These are phyloP conservation scores for Didymella arachidicola DNA, from an alignment of 2,329 filamentous ascomycete genomes.

Conservation along the genomic window DNA sequence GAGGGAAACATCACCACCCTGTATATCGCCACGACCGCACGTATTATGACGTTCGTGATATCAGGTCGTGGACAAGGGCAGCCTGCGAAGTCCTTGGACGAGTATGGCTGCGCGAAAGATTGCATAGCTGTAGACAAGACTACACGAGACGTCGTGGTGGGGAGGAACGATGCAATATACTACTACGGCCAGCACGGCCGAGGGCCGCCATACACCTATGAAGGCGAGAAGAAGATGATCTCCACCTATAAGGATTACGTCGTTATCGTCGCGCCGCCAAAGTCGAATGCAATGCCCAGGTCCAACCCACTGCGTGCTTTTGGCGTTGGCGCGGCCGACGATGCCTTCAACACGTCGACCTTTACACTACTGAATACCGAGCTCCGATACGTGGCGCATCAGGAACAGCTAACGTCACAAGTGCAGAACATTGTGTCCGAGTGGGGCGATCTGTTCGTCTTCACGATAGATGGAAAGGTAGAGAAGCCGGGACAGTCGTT, in stretches of 20 bases:
- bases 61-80: constrained; percentile 89
- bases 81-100: constrained; percentile 86
- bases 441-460: constrained; percentile 91
- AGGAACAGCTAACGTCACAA: constrained; percentile 81
- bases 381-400: constrained; percentile 86
- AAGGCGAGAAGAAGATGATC: constrained; percentile 85
- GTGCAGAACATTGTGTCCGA: constrained; percentile 82
- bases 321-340: constrained; percentile 74
- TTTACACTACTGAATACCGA: constrained; percentile 94
- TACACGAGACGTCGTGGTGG: constrained; percentile 88
- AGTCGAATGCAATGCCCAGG: constrained; percentile 60
- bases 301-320: constrained; percentile 75
- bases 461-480: constrained; percentile 92
- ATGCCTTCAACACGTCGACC: constrained; percentile 83
- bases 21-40: constrained; percentile 89
- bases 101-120: constrained; percentile 87
- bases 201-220: constrained; percentile 88
- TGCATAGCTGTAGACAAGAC: constrained; percentile 89
- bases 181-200: constrained; percentile 87
- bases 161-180: constrained; percentile 93
- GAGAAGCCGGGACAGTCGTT: constrained; percentile 20
- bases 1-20: constrained; percentile 73
- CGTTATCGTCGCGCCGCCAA: constrained; percentile 82
- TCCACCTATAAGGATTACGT: constrained; percentile 85
- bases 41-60: constrained; percentile 85